phyloP scores from a whole-genome alignment of 2,329 filamentous ascomycete genomes.

The Pezicula rhizophila region DNA sequence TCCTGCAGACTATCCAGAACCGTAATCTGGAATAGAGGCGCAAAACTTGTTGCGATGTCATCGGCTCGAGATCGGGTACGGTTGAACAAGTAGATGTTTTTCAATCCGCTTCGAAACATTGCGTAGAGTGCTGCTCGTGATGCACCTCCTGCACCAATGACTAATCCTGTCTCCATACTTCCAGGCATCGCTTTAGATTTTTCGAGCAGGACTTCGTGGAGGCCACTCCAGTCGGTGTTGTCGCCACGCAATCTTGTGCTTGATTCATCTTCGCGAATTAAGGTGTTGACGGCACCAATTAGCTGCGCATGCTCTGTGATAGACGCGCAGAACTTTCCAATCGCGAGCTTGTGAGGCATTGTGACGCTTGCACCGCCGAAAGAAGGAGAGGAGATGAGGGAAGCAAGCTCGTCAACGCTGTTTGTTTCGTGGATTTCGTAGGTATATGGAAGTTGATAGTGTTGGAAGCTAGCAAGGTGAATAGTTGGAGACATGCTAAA shows the following conservation, averaged over 20 bases:
- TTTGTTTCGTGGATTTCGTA: slow-evolving; percentile 1
- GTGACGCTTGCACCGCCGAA: neutral
- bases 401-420: neutral
- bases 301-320: neutral
- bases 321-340: neutral
- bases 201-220: slow-evolving; percentile 60
- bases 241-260: slow-evolving; percentile 65
- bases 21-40: slow-evolving; percentile 1
- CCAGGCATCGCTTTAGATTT: slow-evolving; percentile 51
- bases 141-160: slow-evolving; percentile 64
- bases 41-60: neutral
- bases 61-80: neutral
- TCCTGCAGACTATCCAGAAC: neutral
- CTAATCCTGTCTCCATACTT: slow-evolving; percentile 39
- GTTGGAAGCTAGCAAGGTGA: neutral
- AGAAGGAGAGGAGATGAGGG: neutral
- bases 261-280: slow-evolving; percentile 42
- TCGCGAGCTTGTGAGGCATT: neutral
- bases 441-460: slow-evolving; percentile 1
- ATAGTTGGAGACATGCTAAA: slow-evolving; percentile 1
- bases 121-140: slow-evolving; percentile 69
- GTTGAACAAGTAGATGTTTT: slow-evolving; percentile 67
- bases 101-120: slow-evolving; percentile 67
- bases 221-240: slow-evolving; percentile 76
- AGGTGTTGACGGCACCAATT: neutral